Evolutionary conservation across 495 filamentous ascomycete species (phyloP), one percentile per base, ranked within the genome.

Genomic region (Aspergillus affinis): DNA sequence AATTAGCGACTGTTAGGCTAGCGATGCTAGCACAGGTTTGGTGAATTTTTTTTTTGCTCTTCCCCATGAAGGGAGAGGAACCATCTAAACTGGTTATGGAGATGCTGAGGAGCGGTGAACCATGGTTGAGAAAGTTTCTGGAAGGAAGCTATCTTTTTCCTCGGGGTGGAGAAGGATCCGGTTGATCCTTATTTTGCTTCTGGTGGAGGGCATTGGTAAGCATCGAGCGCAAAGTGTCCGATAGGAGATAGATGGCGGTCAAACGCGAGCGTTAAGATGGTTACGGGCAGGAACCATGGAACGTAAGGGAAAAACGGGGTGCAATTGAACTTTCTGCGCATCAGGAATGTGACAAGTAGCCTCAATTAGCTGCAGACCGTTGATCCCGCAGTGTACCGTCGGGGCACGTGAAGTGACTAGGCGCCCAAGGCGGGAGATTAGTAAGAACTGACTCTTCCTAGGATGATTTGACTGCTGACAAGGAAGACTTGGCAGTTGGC

Each of bases 81-180:
- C 10, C 15, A 10, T 10, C 36, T 41, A 41, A 10, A 10, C 36
- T 41, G 13, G 36, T 41, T 41, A 41, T 41, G 36, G 36, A 13
- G 10, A 41, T 41, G 36, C 10, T 41, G 62, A 60, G 23, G 49
- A 64, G 52, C 59, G 61, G 59, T 67, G 61, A 67, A 67, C 61
- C 65, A 59, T 62, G 61, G 58, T 54, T 60, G 21, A 19, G 21
- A 53, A 32, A 52, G 56, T 59, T 65, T 65, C 63, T 62, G 59
- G 63, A 65, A 65, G 56, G 54, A 32, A 27, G 48, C 45, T 41
- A 54, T 46, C 12, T 45, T 58, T 50, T 65, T 61, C 59, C 23
- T 48, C 47, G 12, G 52, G 56, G 59, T 53, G 62, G 62, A 59
- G 59, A 55, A 52, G 50, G 19, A 26, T 21, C 20, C 19, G 23